These are phyloP conservation scores for Alternaria novae-zelandiae DNA, from an alignment of 2,329 filamentous ascomycete genomes.

Conservation along the genomic window DNA sequence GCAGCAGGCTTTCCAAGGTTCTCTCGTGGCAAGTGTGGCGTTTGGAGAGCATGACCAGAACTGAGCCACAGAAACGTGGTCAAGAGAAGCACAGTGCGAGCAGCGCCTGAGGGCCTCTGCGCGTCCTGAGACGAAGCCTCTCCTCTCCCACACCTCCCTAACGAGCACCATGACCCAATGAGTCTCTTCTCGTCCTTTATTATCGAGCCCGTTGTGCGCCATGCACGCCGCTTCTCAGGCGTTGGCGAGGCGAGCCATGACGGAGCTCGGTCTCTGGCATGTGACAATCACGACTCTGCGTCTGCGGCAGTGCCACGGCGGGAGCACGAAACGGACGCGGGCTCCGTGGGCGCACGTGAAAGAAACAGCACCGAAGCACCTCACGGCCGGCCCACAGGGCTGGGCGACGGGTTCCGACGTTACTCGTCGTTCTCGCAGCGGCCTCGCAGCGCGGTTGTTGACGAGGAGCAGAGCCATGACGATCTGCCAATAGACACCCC, in stretches of 20 bases:
- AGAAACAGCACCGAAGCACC: slow-evolving; percentile 9
- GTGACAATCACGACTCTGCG: slow-evolving; percentile 31
- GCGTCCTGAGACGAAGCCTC: background rate
- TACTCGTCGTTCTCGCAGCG: slow-evolving; percentile 32
- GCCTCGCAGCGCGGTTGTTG: slow-evolving; percentile 30
- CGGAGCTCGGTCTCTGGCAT: slow-evolving; percentile 28
- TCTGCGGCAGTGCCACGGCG: slow-evolving; percentile 9
- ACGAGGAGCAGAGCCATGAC: slow-evolving; percentile 31
- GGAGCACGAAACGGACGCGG: slow-evolving; percentile 10
- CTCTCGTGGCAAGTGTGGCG: slow-evolving; percentile 13
- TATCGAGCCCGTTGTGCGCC: slow-evolving; percentile 49
- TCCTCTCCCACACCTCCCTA: background rate
- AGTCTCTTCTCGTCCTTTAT: slow-evolving; percentile 50
- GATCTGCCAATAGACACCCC: slow-evolving; percentile 34
- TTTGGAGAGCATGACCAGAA: slow-evolving; percentile 12
- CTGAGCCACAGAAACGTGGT: slow-evolving; percentile 14
- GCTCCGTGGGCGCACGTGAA: slow-evolving; percentile 10
- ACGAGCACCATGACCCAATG: slow-evolving; percentile 38
- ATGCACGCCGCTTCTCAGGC: slow-evolving; percentile 48
- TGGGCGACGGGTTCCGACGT: slow-evolving; percentile 25
- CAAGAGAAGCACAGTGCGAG: slow-evolving; percentile 17
- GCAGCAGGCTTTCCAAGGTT: background rate
- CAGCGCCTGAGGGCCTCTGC: slow-evolving; percentile 4
- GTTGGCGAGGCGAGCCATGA: slow-evolving; percentile 22
- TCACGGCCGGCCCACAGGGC: slow-evolving; percentile 11